Conservation (phyloP, 2,329 filamentous ascomycete species). For the Fusarium sterilihyphosum region DNA sequence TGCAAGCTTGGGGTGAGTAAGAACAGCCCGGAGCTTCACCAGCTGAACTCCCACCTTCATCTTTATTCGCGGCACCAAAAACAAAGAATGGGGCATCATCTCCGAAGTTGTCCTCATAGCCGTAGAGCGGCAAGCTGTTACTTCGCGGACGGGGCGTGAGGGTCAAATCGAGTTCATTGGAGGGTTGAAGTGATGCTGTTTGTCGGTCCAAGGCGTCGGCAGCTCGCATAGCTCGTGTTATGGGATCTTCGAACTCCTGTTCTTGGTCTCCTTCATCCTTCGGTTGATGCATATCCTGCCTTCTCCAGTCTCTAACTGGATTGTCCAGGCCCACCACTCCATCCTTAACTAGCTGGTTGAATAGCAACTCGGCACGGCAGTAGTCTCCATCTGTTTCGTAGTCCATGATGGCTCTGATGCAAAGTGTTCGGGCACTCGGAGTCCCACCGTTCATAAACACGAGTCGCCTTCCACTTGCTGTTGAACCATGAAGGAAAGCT, state of each 20-base stretch:
- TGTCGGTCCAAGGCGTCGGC: slow-evolving; percentile 67
- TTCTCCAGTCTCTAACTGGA: slow-evolving; percentile 36
- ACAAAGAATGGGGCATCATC: slow-evolving; percentile 60
- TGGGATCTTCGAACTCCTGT: slow-evolving; percentile 57
- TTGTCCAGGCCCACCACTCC: slow-evolving; percentile 55
- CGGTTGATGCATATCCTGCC: slow-evolving; percentile 31
- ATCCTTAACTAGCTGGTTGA: slow-evolving; percentile 60
- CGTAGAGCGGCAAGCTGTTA: slow-evolving; percentile 60
- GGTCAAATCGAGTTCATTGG: slow-evolving; percentile 59
- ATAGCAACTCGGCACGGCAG: slow-evolving; percentile 60
- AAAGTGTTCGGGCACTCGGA: slow-evolving; percentile 62
- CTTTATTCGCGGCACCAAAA: slow-evolving; percentile 52
- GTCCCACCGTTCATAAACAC: slow-evolving; percentile 71
- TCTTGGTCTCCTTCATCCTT: slow-evolving; percentile 25
- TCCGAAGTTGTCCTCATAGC: slow-evolving; percentile 54
- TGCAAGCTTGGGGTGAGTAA: slow-evolving; percentile 35
- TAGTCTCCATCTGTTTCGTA: slow-evolving; percentile 61
- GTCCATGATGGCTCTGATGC: slow-evolving; percentile 64
- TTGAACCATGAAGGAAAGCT: slow-evolving; percentile 60
- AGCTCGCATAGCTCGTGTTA: slow-evolving; percentile 65
- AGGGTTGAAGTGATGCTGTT: slow-evolving; percentile 64
- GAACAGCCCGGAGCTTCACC: slow-evolving; percentile 27
- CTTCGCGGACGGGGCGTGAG: slow-evolving; percentile 55
- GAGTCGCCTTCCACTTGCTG: slow-evolving; percentile 59
- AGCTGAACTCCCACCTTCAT: slow-evolving; percentile 33